phyloP scores from a whole-genome alignment of 202 grass and related monocot genomes.

The Sporobolus alterniflorus region DNA sequence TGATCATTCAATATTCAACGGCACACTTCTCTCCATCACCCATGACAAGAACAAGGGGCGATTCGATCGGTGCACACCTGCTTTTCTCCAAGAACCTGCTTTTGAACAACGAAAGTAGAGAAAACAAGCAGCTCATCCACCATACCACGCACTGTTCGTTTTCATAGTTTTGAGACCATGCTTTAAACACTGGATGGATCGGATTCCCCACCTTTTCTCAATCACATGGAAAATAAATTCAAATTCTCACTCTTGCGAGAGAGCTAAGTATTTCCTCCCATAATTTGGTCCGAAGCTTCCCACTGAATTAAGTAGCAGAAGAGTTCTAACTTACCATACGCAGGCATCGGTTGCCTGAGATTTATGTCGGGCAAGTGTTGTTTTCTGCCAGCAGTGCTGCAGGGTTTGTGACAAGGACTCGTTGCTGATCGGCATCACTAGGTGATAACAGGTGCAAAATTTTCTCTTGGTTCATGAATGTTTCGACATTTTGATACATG shows the following conservation, averaged over 20 bases:
- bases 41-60: constrained; percentile 6
- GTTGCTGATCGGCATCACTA: background rate
- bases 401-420: too few species aligned
- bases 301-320: background rate
- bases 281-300: background rate
- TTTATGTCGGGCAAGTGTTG: too few species aligned
- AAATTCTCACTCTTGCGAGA: background rate
- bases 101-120: background rate
- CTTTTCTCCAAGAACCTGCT: background rate
- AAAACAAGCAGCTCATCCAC: background rate
- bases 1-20: too few species aligned
- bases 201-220: background rate
- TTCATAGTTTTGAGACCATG: constrained; percentile 3
- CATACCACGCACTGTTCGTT: background rate
- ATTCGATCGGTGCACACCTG: background rate
- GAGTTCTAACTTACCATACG: background rate
- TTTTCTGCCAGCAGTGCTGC: too few species aligned
- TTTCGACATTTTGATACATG: background rate
- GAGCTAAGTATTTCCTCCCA: background rate
- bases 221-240: background rate
- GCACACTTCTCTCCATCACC: too few species aligned
- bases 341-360: too few species aligned
- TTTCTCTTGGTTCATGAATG: background rate
- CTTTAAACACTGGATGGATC: background rate
- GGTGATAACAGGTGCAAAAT: background rate